phyloP scores from a whole-genome alignment of 164 flowering plant genomes.

The Magnolia officinalis region DNA sequence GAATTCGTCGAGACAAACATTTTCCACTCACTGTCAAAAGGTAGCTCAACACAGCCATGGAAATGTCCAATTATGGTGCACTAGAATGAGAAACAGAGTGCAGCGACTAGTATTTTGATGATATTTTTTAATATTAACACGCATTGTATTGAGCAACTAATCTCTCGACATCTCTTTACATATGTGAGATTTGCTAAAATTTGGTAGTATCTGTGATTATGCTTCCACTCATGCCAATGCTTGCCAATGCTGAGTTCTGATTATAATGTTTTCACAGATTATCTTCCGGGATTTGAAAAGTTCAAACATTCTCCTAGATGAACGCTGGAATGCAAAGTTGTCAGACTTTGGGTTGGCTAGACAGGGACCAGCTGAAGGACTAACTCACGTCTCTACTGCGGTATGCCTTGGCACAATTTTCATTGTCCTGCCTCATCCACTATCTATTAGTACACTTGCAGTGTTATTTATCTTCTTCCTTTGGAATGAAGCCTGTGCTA shows the following conservation, averaged over 20 bases:
- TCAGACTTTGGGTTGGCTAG: conserved; percentile 97
- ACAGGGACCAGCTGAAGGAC: conserved; percentile 82
- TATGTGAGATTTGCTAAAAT: not conserved
- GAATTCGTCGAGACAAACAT: too few relatives aligned
- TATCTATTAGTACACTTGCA: not conserved
- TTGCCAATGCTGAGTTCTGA: not conserved
- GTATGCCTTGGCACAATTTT: conserved; percentile 27
- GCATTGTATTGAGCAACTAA: not conserved
- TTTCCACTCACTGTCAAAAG: too few relatives aligned
- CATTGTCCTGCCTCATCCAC: not conserved
- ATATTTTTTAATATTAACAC: too few relatives aligned
- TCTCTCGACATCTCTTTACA: not conserved
- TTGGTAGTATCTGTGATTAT: not conserved
- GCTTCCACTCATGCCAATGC: not conserved
- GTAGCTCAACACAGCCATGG: too few relatives aligned
- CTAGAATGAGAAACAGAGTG: too few relatives aligned
- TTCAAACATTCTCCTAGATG: conserved; percentile 89
- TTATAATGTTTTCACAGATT: conserved; percentile 41
- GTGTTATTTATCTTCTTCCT: too few relatives aligned
- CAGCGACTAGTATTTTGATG: not conserved
- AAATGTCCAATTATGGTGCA: too few relatives aligned
- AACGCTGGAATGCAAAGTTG: conserved; percentile 90
- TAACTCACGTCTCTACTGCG: conserved; percentile 89
- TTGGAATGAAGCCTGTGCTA: not conserved
- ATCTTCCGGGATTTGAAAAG: conserved; percentile 92